Percentiles rank a stretch among this genome's conserved stretches.
Evolutionary conservation across 352 stramenopile species (phyloP).

Genomic region (Phytophthora pseudosyringae): DNA sequence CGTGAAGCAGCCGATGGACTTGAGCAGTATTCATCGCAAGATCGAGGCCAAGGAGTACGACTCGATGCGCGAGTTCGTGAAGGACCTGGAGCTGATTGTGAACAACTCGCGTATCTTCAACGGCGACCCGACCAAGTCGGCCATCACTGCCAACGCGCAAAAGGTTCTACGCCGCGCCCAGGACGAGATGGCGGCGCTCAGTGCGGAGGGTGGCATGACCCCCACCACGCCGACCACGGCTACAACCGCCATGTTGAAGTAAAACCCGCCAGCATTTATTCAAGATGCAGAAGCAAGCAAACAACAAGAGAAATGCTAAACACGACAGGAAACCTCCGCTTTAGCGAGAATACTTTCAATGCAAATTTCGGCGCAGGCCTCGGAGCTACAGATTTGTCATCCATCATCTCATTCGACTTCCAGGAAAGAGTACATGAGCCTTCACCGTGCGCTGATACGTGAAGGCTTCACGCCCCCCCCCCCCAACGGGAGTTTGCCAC

Average conservation of each 20-base stretch:
- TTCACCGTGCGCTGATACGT: too few species aligned
- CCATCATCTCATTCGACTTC: neutral
- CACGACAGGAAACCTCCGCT: neutral
- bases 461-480: too few species aligned
- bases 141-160: conserved; percentile 82
- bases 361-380: neutral
- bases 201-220: conserved; percentile 54
- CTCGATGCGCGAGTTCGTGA: conserved; percentile 88
- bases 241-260: conserved; percentile 34
- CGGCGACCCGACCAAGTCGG: conserved; percentile 63
- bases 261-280: conserved; percentile 11
- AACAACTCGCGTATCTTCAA: conserved; percentile 89
- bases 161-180: conserved; percentile 79
- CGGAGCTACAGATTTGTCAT: neutral
- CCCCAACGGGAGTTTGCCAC: too few species aligned
- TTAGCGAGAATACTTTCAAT: conserved; percentile 9
- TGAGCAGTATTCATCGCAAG: conserved; percentile 73
- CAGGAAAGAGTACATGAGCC: too few species aligned
- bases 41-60: conserved; percentile 72
- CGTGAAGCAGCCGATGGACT: conserved; percentile 89
- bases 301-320: conserved; percentile 12
- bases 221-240: conserved; percentile 35
- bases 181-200: conserved; percentile 74
- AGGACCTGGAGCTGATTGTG: conserved; percentile 87
- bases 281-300: neutral